Conservation (phyloP, 306 rosid genomes). For the Comarum palustre region DNA sequence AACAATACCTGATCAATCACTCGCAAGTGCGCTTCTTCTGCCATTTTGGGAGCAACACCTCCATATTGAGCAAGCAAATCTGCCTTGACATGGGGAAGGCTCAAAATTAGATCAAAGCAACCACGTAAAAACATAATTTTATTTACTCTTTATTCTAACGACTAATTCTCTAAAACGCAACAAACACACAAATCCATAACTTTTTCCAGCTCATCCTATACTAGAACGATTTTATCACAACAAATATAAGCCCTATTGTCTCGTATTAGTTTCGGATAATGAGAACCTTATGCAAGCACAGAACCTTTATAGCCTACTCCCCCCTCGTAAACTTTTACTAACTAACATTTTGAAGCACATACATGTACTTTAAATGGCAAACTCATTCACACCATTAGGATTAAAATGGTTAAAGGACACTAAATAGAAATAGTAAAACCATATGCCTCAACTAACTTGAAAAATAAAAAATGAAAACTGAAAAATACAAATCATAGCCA, state of each 20-base stretch:
- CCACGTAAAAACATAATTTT: not conserved
- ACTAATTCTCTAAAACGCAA: not conserved
- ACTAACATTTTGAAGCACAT: not conserved
- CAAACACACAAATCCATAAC: not conserved
- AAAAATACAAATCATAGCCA: not conserved
- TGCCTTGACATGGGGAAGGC: constrained; percentile 55
- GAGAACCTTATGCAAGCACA: not conserved
- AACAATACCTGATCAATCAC: constrained; percentile 71
- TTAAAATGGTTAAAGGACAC: not conserved
- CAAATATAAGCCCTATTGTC: not conserved
- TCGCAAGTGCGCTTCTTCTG: constrained; percentile 89
- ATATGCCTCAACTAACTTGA: not conserved
- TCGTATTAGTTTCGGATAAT: not conserved
- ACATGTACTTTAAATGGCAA: not conserved
- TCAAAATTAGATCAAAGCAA: constrained; percentile 16
- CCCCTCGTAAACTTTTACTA: not conserved
- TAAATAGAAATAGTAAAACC: not conserved
- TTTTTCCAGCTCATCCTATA: not conserved
- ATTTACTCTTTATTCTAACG: not conserved
- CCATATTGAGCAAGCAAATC: constrained; percentile 83
- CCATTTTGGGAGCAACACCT: constrained; percentile 98
- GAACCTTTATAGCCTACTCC: not conserved
- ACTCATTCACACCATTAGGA: not conserved
- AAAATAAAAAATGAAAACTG: not conserved
- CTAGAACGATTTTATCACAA: not conserved